A percentile compares a stretch with the other conserved stretches of the same genome.
These are phyloP conservation scores for Backusella macrospora DNA, from an alignment of 192 early-diverging fungal species.

Conservation along the genomic window DNA sequence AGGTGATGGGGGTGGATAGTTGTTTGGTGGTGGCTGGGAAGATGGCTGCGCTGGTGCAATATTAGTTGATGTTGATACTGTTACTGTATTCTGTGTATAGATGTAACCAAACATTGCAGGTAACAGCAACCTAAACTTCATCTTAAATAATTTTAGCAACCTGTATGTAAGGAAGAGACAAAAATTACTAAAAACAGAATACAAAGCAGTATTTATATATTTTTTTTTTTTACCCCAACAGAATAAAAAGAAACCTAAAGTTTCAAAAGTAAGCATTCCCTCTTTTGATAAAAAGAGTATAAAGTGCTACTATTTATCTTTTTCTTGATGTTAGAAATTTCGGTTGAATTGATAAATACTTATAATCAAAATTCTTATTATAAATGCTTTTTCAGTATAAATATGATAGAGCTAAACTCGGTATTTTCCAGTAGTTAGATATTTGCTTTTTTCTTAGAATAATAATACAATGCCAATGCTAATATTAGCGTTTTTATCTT, in stretches of 20 bases:
- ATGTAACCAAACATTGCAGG: background rate
- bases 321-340: background rate
- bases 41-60: background rate
- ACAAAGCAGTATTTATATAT: background rate
- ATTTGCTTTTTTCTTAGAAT: too few relatives aligned
- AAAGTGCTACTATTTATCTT: background rate
- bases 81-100: background rate
- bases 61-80: background rate
- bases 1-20: background rate
- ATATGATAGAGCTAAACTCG: too few relatives aligned
- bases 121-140: background rate
- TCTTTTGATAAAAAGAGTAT: background rate
- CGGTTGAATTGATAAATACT: background rate
- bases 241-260: background rate
- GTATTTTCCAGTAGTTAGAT: too few relatives aligned
- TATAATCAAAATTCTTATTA: too few relatives aligned
- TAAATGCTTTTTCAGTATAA: too few relatives aligned
- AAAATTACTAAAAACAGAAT: background rate
- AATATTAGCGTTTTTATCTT: too few relatives aligned
- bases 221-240: background rate
- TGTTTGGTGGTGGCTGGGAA: background rate
- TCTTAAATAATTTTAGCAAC: background rate
- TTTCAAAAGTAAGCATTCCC: background rate
- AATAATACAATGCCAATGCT: too few relatives aligned
- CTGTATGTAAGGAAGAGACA: background rate